Base-by-base conservation (phyloP, 352 stramenopile genomes). In the Bremia lactucae region DNA sequence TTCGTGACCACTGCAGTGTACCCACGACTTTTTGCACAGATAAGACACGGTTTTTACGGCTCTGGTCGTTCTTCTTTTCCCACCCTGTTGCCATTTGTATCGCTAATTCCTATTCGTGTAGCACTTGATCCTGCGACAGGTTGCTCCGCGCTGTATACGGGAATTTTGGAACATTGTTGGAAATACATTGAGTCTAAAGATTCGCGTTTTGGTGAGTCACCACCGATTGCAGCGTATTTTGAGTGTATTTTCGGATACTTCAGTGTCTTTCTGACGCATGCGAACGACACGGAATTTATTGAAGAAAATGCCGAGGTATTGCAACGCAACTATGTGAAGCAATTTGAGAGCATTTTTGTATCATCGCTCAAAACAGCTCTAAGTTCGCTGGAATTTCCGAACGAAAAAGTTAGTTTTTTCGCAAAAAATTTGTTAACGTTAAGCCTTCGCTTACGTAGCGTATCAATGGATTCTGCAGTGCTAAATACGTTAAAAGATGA, bases 41-140 rank as follows among this genome's bases (percentile, higher is more conserved):
- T 88, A 6, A 62, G 78, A 24, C 76, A 88, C 42, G 80, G 76
- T 5, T 89, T 88, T 36, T 75, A 83, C 36, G 80, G 80, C 13
- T 87, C 77, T 7, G 67, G 71, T n/a, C 50, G 52, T 11, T 62
- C 60, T 1, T 89, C 76, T 15, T 86, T 87, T 24, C 70, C 72
- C 1, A 81, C 67, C 2, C 36, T 92, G 19, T 40, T 92, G 22
- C 80, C 80, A 1, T 47, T 92, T 20, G 48, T 92, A 31, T 87
- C 80, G 22, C 57, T 83, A 51, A 47, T 89, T n/a, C 80, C 80
- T 3, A 46, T 87, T 26, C 55, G 68, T 22, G 56, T 82, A 0
- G 55, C 74, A 10, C 46, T 78, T 11, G 68, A 87, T 40, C 25
- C 46, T 20, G 52, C 54, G 28, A 68, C 56, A 2, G 58, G 62